phyloP scores from a whole-genome alignment of 2,329 filamentous ascomycete genomes.

The Zelopaecilomyces penicillatus region DNA sequence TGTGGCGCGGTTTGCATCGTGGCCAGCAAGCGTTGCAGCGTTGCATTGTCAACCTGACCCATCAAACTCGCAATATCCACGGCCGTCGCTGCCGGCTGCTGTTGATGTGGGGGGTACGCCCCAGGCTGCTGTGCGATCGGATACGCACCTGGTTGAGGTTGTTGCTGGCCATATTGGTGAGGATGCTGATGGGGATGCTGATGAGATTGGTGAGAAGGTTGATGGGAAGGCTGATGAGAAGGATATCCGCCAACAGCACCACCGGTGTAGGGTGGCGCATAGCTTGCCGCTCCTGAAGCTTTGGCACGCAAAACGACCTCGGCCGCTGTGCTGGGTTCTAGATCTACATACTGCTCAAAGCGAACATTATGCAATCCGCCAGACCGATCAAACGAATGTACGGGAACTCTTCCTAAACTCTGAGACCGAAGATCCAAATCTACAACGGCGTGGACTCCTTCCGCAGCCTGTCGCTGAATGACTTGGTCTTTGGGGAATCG shows the following conservation, averaged over 20 bases:
- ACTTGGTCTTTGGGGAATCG: constrained; percentile 69
- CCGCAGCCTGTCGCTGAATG: constrained; percentile 76
- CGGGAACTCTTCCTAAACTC: constrained; percentile 61
- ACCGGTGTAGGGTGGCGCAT: constrained; percentile 21
- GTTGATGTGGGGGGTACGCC: constrained; percentile 27
- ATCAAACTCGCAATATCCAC: constrained; percentile 56
- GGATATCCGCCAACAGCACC: constrained; percentile 17
- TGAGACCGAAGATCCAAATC: constrained; percentile 66
- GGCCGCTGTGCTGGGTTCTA: constrained; percentile 70
- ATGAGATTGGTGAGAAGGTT: constrained; percentile 13
- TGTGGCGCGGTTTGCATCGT: constrained; percentile 37
- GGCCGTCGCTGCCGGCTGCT: constrained; percentile 23
- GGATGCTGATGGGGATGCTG: constrained; percentile 22
- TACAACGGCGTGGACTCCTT: constrained; percentile 80
- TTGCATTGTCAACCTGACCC: constrained; percentile 57
- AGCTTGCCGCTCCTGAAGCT: constrained; percentile 24
- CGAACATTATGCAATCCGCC: constrained; percentile 65
- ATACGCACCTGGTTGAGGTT: constrained; percentile 14
- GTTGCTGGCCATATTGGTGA: constrained; percentile 9
- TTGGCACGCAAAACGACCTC: constrained; percentile 73
- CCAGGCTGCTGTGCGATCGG: constrained; percentile 16
- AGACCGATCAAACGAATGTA: constrained; percentile 80
- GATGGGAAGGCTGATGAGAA: constrained; percentile 23
- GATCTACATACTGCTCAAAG: constrained; percentile 79
- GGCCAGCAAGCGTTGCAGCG: constrained; percentile 62